Conservation (phyloP, 2,329 filamentous ascomycete genomes). For the Fusarium sp. region DNA sequence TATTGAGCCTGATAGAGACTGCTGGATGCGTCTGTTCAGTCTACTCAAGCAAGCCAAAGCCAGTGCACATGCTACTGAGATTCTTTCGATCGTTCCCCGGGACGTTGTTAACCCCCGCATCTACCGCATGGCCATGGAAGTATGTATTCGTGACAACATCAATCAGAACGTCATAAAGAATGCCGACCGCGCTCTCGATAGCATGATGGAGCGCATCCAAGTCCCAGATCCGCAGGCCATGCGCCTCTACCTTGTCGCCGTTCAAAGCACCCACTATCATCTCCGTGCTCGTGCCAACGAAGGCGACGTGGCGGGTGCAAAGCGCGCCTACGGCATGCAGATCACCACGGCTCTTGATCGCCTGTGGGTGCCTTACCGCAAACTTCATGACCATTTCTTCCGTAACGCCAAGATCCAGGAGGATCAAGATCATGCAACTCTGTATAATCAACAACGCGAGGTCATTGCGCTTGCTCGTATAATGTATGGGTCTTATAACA, state of each 20-base stretch:
- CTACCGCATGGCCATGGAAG: conserved; percentile 78
- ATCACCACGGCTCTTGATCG: conserved; percentile 62
- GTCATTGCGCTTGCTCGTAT: conserved; percentile 59
- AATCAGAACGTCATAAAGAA: conserved; percentile 77
- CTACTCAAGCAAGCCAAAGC: conserved; percentile 74
- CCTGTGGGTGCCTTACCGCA: conserved; percentile 63
- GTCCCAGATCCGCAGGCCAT: conserved; percentile 65
- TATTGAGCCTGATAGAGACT: conserved; percentile 78
- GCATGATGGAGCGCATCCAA: conserved; percentile 63
- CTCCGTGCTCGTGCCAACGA: conserved; percentile 51
- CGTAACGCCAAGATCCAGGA: conserved; percentile 42
- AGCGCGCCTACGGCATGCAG: conserved; percentile 62
- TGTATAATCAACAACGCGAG: conserved; percentile 55
- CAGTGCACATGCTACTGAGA: conserved; percentile 69
- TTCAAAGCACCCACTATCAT: conserved; percentile 60
- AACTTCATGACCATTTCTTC: conserved; percentile 54
- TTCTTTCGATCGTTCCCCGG: conserved; percentile 68
- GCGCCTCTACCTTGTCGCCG: conserved; percentile 67
- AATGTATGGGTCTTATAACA: conserved; percentile 61
- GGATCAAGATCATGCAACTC: conserved; percentile 41
- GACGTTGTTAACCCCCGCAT: conserved; percentile 61
- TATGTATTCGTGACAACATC: conserved; percentile 80
- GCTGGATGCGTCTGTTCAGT: conserved; percentile 76
- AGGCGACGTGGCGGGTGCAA: conserved; percentile 52
- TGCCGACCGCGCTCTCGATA: conserved; percentile 72